Evolutionary conservation across 169 alveolate species (phyloP), one percentile per base, ranked within the genome.

Genomic region (Cryptosporidium muris): DNA sequence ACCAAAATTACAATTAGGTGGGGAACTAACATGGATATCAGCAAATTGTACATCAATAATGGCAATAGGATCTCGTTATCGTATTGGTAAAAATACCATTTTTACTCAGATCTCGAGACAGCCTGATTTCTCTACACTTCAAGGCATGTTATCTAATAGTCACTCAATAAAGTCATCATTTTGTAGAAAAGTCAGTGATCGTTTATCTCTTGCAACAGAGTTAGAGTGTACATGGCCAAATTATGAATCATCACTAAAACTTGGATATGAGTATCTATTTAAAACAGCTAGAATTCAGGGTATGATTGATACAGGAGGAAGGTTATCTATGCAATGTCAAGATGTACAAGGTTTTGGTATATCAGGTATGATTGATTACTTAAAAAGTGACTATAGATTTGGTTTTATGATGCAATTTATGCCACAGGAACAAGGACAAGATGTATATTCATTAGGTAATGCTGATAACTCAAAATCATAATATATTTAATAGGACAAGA

Each of bases 201-300:
- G 98, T 40, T 92, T 95, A 38, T 92, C 97, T 4, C 81, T 95
- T 66, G 97, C 93, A 16, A 91, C 95, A n/a, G 98, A 95, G 65
- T 88, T 92, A 60, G 98, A 95, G 81, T 63, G 88, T 16, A 81
- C 95, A 36, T 95, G 85, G 36, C 92, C 92, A 6, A 85, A 67
- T 49, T 74, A 74, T 47, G 90, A 82, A 42, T 56, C 66, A 6
- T 51, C 14, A 37, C 64, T 88, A 80, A 63, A 82, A 45, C 88
- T 91, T 89, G 98, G 97, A 2, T 95, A 95, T 95, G 97, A 95
- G 65, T 95, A 95, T 89, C 65, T 93, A 42, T 95, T 95, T 88
- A 88, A 97, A 58, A 96, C 95, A 81, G 98, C 98, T 5, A 91
- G 96, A 34, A 96, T 95, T 25, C 98, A 95, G 91, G 98, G 98